Evolutionary conservation across 257 asterid genomes (phyloP), one percentile per base, ranked within the genome.

Genomic region (Rauvolfia tetraphylla): DNA sequence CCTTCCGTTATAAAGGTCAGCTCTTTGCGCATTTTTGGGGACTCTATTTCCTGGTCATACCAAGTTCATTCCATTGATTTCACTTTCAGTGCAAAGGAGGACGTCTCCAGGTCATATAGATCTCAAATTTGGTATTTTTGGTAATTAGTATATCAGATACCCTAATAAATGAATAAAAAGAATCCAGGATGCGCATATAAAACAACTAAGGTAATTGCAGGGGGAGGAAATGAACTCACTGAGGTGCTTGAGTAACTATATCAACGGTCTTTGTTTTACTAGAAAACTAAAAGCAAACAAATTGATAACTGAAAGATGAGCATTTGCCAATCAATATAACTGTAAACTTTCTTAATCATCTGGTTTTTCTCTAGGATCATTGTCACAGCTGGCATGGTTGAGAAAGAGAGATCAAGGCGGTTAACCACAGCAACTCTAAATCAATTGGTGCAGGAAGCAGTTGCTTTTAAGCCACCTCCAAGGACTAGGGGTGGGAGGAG

Each of bases 401-500:
- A 88, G 81, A 92, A 92, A 79, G 99, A 95, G 89, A 90, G 99
- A 85, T 87, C 98, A 9, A 92, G 90, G 89, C 93, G 99, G 79
- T 83, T 95, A 81, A 88, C 93, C 76, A 95, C 99, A 1, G 91
- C 97, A 34, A 91, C 74, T 23, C 54, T 95, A 75, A 95, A 95
- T 86, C 99, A 95, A 84, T 91, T 95, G 41, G 85, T 89, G 65
- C 87, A 87, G 72, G 99, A 95, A 87, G 83, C 96, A 63, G 90
- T 92, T 82, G 97, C 97, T 53, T 89, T 92, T 83, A 95, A 95
- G 84, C 51, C 97, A 74, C 99, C 98, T 84, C 97, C 99, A 61
- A 91, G 97, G 83, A 92, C 99, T 53, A 85, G 97, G 83, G 98
- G 96, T 62, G 98, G 97, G 57, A 91, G 89, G 83, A 88, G 99